These are phyloP conservation scores for Trichophyton verrucosum DNA, from an alignment of 2,329 filamentous ascomycete genomes.

Conservation along the genomic window DNA sequence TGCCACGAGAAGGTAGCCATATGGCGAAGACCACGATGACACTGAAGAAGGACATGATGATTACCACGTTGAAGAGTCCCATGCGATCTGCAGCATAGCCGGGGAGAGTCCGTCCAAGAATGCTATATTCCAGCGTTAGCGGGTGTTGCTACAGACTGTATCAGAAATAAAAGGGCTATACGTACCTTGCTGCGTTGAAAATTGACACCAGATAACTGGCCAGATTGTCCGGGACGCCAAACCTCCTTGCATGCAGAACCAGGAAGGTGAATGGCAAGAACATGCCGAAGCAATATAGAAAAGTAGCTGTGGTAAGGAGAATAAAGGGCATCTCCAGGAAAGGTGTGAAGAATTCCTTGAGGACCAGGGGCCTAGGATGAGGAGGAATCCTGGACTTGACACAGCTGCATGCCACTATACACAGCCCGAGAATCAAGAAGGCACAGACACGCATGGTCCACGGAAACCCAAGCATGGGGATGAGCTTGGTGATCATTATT, in stretches of 20 bases:
- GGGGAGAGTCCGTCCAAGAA: conserved; percentile 46
- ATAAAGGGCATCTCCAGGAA: conserved; percentile 38
- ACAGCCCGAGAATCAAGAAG: conserved; percentile 49
- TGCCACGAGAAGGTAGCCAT: conserved; percentile 41
- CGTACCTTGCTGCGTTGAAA: conserved; percentile 37
- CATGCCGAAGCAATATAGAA: conserved; percentile 49
- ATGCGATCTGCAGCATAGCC: conserved; percentile 43
- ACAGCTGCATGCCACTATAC: conserved; percentile 42
- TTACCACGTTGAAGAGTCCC: conserved; percentile 44
- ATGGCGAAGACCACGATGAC: conserved; percentile 41
- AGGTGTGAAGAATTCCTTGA: conserved; percentile 16
- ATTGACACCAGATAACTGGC: conserved; percentile 44
- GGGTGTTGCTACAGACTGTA: not conserved
- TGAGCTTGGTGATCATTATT: conserved; percentile 47
- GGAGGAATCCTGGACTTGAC: conserved; percentile 37
- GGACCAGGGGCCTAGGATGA: conserved; percentile 6
- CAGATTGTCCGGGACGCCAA: conserved; percentile 39
- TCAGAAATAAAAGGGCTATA: conserved; percentile 1
- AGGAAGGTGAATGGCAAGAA: conserved; percentile 46
- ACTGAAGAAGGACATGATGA: conserved; percentile 37
- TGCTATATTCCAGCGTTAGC: conserved; percentile 16
- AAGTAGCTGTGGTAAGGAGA: conserved; percentile 36
- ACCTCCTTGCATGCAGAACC: conserved; percentile 33
- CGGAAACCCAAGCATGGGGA: conserved; percentile 41
- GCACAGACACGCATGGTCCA: conserved; percentile 48